Conservation (phyloP, 2,329 filamentous ascomycete species). For the Calonectria fujianensis region DNA sequence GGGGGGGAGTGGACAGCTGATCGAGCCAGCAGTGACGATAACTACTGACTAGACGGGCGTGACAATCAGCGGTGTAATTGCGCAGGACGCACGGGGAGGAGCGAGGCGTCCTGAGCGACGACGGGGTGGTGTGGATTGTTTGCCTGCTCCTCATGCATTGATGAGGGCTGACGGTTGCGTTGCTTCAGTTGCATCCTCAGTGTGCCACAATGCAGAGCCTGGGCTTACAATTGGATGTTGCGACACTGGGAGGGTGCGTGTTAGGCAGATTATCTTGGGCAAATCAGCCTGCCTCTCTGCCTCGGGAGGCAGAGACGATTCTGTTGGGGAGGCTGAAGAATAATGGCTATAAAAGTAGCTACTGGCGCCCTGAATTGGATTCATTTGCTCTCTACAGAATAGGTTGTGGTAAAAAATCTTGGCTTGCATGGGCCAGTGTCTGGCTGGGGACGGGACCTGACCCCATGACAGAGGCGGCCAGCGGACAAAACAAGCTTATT, state of each 20-base stretch:
- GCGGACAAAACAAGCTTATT: constrained; percentile 40
- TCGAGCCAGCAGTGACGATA: neutral
- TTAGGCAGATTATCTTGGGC: constrained; percentile 14
- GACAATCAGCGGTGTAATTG: constrained; percentile 34
- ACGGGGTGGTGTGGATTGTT: neutral
- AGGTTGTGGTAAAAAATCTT: neutral
- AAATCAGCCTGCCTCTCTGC: constrained; percentile 6
- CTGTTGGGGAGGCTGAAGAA: neutral
- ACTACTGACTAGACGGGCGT: neutral
- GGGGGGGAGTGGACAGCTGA: constrained; percentile 6
- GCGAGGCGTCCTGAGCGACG: neutral
- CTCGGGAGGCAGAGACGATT: neutral
- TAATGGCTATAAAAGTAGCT: constrained; percentile 7
- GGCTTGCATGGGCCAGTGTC: constrained; percentile 14
- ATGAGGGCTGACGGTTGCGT: neutral
- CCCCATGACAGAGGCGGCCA: neutral
- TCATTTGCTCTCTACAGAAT: neutral
- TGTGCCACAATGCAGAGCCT: neutral
- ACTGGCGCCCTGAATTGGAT: neutral
- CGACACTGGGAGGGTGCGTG: neutral
- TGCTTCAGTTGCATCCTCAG: neutral
- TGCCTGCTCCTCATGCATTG: neutral
- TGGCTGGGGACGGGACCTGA: constrained; percentile 9
- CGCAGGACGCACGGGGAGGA: neutral
- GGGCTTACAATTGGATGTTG: neutral